Conservation (phyloP, 495 filamentous ascomycete species). For the Cryomyces minteri region DNA sequence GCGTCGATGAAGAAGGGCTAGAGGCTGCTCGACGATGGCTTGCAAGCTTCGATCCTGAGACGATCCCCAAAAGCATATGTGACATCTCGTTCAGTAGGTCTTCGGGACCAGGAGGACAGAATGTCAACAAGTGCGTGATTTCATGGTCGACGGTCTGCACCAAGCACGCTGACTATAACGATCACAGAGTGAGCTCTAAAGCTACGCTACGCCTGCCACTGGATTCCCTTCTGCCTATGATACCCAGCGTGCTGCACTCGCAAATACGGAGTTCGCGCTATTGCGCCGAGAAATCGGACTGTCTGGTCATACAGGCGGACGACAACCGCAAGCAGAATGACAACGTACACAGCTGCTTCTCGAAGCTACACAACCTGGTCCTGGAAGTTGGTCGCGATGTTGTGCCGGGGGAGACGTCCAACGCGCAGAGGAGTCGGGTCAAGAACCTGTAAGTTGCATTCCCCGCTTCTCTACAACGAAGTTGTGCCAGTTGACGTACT, state of each 20-base stretch:
- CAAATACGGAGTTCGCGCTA: conserved; percentile 49
- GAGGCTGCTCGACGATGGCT: conserved; percentile 62
- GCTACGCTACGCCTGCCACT: conserved; percentile 55
- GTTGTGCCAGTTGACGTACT: background rate
- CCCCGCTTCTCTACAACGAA: background rate
- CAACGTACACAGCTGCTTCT: conserved; percentile 47
- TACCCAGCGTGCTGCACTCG: conserved; percentile 52
- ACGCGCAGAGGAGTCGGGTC: conserved; percentile 37
- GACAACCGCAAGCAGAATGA: conserved; percentile 42
- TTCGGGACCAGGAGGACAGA: conserved; percentile 87
- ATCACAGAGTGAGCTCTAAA: conserved; percentile 70
- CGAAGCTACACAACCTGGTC: conserved; percentile 40
- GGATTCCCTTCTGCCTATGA: conserved; percentile 32
- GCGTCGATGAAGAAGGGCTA: conserved; percentile 33
- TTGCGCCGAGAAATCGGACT: conserved; percentile 41
- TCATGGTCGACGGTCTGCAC: background rate
- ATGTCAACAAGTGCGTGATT: conserved; percentile 77
- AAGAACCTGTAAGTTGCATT: conserved; percentile 40
- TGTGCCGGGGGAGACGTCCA: conserved; percentile 48
- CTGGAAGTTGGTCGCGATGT: conserved; percentile 28
- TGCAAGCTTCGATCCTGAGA: conserved; percentile 36
- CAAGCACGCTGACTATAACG: background rate
- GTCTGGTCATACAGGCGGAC: conserved; percentile 50
- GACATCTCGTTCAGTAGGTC: conserved; percentile 63
- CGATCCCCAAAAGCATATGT: conserved; percentile 45